These are phyloP conservation scores for Citrus glauca DNA, from an alignment of 345 rosid species.

Conservation along the genomic window DNA sequence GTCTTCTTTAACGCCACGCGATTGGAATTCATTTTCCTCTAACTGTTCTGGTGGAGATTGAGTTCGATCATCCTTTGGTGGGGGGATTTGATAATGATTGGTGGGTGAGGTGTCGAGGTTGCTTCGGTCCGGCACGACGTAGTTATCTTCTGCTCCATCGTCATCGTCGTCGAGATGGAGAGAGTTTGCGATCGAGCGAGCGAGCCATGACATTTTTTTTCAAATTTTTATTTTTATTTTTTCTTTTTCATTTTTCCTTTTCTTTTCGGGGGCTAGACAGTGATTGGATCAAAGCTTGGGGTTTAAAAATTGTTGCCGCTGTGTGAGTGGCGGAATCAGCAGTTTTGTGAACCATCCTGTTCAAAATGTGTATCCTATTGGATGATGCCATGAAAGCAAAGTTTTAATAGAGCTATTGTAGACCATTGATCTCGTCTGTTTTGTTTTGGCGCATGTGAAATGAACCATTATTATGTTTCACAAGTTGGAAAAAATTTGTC, in stretches of 20 bases:
- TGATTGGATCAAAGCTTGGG: conserved; percentile 4
- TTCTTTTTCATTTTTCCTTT: background rate
- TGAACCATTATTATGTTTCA: too few relatives aligned
- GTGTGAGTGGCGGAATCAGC: conserved; percentile 13
- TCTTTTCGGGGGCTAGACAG: conserved; percentile 16
- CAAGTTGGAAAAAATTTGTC: too few relatives aligned
- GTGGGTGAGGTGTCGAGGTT: conserved; percentile 5
- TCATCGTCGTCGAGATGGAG: conserved; percentile 67
- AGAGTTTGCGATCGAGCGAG: conserved; percentile 76
- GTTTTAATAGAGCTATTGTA: background rate
- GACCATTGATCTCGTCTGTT: too few relatives aligned
- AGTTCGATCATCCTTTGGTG: conserved; percentile 14
- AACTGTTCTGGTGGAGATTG: conserved; percentile 5
- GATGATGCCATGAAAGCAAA: conserved; percentile 12
- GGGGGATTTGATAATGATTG: conserved; percentile 13
- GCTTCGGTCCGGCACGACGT: conserved; percentile 20
- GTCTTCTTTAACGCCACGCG: conserved; percentile 86
- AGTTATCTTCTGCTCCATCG: conserved; percentile 32
- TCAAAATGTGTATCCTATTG: background rate
- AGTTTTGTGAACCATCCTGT: background rate
- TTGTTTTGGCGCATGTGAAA: too few relatives aligned
- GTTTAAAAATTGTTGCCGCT: conserved; percentile 11
- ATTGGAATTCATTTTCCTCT: conserved; percentile 38
- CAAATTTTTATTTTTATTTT: too few relatives aligned
- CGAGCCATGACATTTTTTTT: conserved; percentile 72